Evolutionary conservation across 805 yeast genomes (phyloP).

Genomic region (Candida piceae): DNA sequence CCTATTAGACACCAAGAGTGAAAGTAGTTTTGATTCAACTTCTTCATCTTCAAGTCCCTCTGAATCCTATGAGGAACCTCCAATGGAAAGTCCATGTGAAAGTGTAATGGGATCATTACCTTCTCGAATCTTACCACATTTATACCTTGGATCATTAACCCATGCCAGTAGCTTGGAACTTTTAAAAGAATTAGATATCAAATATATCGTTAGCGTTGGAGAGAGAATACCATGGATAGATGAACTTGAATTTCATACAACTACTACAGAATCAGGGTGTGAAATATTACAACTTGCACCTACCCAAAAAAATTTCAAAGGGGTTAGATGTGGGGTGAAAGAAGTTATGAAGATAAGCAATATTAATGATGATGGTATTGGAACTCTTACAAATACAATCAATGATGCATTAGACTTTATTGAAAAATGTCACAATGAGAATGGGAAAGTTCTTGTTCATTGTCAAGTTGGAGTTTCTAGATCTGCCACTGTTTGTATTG

Average conservation of each 20-base stretch:
- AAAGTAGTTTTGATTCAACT: constrained; percentile 3
- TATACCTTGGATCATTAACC: constrained; percentile 76
- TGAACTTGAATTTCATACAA: constrained; percentile 13
- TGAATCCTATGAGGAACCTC: constrained; percentile 1
- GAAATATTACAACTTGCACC: constrained; percentile 22
- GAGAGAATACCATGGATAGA: constrained; percentile 66
- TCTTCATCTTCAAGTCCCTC: background rate
- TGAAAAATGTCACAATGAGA: constrained; percentile 42
- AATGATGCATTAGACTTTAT: constrained; percentile 63
- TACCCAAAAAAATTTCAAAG: constrained; percentile 12
- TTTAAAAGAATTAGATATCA: constrained; percentile 60
- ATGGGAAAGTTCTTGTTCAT: constrained; percentile 68
- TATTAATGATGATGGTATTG: constrained; percentile 89
- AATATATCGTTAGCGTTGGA: constrained; percentile 79
- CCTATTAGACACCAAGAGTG: constrained; percentile 1
- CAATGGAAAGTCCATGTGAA: constrained; percentile 28
- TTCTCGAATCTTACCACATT: constrained; percentile 73
- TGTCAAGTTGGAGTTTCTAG: constrained; percentile 95
- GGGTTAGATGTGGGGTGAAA: constrained; percentile 30
- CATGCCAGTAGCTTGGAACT: constrained; percentile 75
- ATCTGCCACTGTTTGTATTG: constrained; percentile 92
- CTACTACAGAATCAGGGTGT: constrained; percentile 25
- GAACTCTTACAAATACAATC: constrained; percentile 59
- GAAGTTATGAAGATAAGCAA: constrained; percentile 61
- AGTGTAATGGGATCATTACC: constrained; percentile 64